These are phyloP conservation scores for Amphicarpaea edgeworthii DNA, from an alignment of 306 rosid genomes.

Conservation along the genomic window DNA sequence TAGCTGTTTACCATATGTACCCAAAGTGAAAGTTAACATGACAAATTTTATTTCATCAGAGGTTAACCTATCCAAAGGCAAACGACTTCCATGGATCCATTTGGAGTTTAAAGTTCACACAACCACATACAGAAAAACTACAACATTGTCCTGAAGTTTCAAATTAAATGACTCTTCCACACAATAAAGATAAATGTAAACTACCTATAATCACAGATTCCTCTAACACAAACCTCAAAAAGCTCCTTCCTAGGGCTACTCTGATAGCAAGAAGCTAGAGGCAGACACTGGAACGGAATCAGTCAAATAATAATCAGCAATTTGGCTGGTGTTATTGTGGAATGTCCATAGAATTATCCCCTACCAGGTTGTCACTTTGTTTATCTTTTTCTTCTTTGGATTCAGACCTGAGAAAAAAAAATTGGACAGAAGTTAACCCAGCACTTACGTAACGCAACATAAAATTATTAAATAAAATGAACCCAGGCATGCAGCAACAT, in stretches of 20 bases:
- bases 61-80: constrained; percentile 44
- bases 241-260: constrained; percentile 29
- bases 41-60: constrained; percentile 43
- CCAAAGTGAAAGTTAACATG: constrained; percentile 33
- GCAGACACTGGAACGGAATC: constrained; percentile 42
- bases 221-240: constrained; percentile 36
- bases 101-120: constrained; percentile 29
- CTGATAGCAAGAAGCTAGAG: constrained; percentile 39
- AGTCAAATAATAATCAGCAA: constrained; percentile 40
- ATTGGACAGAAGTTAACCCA: constrained; percentile 19
- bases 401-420: constrained; percentile 52
- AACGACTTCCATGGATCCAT: constrained; percentile 44
- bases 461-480: neutral
- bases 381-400: constrained; percentile 48
- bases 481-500: constrained; percentile 42
- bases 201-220: constrained; percentile 37
- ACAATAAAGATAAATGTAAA: constrained; percentile 8
- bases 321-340: constrained; percentile 46
- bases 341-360: constrained; percentile 49
- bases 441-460: neutral
- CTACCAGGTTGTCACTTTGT: constrained; percentile 42
- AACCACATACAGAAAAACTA: constrained; percentile 30
- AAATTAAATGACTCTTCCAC: constrained; percentile 36
- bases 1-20: neutral
- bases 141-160: constrained; percentile 33